Base-by-base conservation (phyloP, 2,329 filamentous ascomycete genomes). In the Pezicula radicicola region DNA sequence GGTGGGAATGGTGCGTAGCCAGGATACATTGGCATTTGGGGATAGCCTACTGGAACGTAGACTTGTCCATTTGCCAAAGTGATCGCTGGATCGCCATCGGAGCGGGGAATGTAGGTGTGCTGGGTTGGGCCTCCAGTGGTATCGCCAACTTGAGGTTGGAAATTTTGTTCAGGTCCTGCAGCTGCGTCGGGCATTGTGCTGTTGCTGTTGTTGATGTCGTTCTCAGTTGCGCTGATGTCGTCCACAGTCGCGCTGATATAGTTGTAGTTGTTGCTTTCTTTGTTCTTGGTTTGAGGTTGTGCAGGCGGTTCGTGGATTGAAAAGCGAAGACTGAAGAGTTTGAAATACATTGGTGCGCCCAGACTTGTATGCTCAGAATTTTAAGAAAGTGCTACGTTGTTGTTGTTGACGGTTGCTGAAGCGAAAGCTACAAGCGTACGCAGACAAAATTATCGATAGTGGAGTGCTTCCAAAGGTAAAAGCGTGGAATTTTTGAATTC, bases 141-240 rank as follows among this genome's bases (percentile, higher is more conserved):
- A 58, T 82, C 78, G 3, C 80, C 79, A 15, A 81, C 78, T 27
- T 78, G 80, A 1, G 81, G 82, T 61, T 84, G 78, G 60, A 79
- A 84, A 63, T 80, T 75, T 46, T 78, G 63, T 49, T 76, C 76
- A 45, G 62, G 62, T 28, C 69, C 65, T 40, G 72, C 70, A 46
- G 53, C 53, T 56, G 71, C 75, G n/a, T 59, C 63, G n/a, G 68
- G 56, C 57, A 74, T 73, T 55, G 69, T 68, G 58, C 78, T 77
- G 52, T 70, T 69, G 49, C 12, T 13, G 37, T 37, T 47, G 46
- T 16, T 16, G 41, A 27, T 16, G 36, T 7, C 5, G 27, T 13
- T 37, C 15, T 10, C 16, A 44, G 18, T 25, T 36, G n/a, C 25
- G 30, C 25, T 4, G 30, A 18, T 16, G 12, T 30, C 40, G 27